These are phyloP conservation scores for Phaeolepiota aurea DNA, from an alignment of 768 basidiomycete species.

Conservation along the genomic window DNA sequence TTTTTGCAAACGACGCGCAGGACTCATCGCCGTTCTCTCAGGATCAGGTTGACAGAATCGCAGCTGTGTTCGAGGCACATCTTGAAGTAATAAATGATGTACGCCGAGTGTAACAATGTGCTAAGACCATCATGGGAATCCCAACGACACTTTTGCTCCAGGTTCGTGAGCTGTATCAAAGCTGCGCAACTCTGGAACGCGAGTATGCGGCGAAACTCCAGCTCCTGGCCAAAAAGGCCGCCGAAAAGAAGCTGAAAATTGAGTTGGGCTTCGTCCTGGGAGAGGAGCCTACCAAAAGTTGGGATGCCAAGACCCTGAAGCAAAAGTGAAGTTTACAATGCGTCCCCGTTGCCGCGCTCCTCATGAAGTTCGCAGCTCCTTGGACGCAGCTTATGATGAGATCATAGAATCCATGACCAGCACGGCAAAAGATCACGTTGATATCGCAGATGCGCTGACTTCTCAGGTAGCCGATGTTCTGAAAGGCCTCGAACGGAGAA, in stretches of 20 bases:
- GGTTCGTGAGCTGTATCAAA: constrained; percentile 69
- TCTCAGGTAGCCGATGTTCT: constrained; percentile 59
- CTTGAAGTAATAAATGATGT: constrained; percentile 62
- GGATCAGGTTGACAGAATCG: constrained; percentile 70
- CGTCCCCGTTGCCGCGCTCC: background rate
- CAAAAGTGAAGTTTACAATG: constrained; percentile 40
- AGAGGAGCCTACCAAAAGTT: constrained; percentile 56
- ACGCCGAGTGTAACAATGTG: constrained; percentile 13
- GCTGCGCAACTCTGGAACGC: constrained; percentile 60
- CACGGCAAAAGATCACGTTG: constrained; percentile 62
- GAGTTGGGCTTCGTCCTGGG: constrained; percentile 52
- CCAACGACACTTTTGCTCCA: constrained; percentile 23
- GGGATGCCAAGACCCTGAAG: constrained; percentile 40
- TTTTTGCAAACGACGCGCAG: constrained; percentile 6
- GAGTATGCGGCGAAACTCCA: constrained; percentile 75
- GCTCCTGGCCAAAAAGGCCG: constrained; percentile 52
- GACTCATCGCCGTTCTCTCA: constrained; percentile 24
- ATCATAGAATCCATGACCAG: constrained; percentile 53
- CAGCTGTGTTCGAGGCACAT: constrained; percentile 50
- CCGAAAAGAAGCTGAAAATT: constrained; percentile 62
- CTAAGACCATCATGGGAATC: background rate
- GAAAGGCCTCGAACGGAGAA: constrained; percentile 47
- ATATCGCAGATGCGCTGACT: constrained; percentile 52
- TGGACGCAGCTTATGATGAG: constrained; percentile 63
- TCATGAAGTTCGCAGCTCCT: constrained; percentile 38